These are phyloP conservation scores for Torulaspora indica DNA, from an alignment of 805 yeast genomes.

Conservation along the genomic window DNA sequence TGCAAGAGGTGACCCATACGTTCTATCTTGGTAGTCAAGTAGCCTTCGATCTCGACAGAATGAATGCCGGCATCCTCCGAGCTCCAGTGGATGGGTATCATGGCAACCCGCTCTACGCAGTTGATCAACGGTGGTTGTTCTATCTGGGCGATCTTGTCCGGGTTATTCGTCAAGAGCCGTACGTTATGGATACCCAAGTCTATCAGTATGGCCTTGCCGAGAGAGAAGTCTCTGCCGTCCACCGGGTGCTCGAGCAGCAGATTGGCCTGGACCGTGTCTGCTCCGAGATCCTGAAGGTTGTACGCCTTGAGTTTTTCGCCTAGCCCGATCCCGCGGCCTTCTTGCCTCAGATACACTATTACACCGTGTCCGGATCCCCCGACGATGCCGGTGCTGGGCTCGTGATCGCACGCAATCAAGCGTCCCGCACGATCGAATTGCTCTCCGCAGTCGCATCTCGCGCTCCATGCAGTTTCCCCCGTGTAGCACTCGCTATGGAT, in stretches of 20 bases:
- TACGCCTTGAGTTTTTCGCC: slow-evolving; percentile 97
- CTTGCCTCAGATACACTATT: slow-evolving; percentile 92
- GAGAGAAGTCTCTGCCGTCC: slow-evolving; percentile 88
- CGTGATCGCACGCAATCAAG: slow-evolving; percentile 50
- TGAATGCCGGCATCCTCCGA: slow-evolving; percentile 58
- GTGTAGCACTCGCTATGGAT: slow-evolving; percentile 98
- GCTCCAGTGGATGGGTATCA: slow-evolving; percentile 94
- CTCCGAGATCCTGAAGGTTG: slow-evolving; percentile 94
- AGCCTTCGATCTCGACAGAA: slow-evolving; percentile 85
- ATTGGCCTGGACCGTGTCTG: slow-evolving; percentile 97
- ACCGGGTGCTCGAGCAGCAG: slow-evolving; percentile 92
- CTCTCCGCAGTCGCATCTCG: slow-evolving; percentile 98
- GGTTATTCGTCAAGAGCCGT: slow-evolving; percentile 85
- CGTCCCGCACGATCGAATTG: slow-evolving; percentile 98
- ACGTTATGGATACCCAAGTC: slow-evolving; percentile 75
- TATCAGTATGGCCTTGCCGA: slow-evolving; percentile 87
- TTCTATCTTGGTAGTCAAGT: slow-evolving; percentile 87
- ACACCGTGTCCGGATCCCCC: slow-evolving; percentile 86
- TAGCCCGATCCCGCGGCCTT: slow-evolving; percentile 98
- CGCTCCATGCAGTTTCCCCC: slow-evolving; percentile 99
- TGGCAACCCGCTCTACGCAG: slow-evolving; percentile 87
- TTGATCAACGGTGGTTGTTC: slow-evolving; percentile 75
- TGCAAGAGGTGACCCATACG: slow-evolving; percentile 93
- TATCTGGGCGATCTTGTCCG: slow-evolving; percentile 92
- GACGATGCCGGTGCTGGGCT: slow-evolving; percentile 23